Conservation (phyloP, 805 yeast species). For the Metschnikowia colocasiae region DNA sequence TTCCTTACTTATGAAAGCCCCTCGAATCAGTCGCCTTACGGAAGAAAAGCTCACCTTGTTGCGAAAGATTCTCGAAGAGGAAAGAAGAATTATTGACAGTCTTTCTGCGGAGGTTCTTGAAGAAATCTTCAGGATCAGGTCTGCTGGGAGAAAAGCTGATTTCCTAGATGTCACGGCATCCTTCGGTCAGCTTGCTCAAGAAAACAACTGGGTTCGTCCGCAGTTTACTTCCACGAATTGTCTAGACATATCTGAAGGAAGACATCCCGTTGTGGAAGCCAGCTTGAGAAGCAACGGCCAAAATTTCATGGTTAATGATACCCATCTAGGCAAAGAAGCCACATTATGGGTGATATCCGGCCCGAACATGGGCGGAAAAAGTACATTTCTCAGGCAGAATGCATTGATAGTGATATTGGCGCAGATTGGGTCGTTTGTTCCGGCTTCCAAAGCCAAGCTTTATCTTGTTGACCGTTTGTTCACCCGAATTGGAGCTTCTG, state of each 20-base stretch:
- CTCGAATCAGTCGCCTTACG: constrained; percentile 50
- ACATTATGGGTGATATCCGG: constrained; percentile 24
- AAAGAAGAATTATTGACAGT: constrained; percentile 46
- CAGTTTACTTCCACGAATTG: constrained; percentile 45
- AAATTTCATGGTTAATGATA: constrained; percentile 46
- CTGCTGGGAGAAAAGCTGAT: constrained; percentile 51
- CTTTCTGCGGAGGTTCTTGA: constrained; percentile 47
- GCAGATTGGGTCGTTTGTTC: constrained; percentile 55
- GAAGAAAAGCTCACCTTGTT: constrained; percentile 47
- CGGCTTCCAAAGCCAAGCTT: constrained; percentile 44
- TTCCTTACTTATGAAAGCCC: constrained; percentile 43
- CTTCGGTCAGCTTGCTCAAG: constrained; percentile 69
- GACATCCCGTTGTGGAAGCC: constrained; percentile 82
- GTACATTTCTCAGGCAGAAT: constrained; percentile 46
- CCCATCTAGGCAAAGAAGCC: constrained; percentile 22
- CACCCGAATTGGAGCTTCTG: constrained; percentile 43
- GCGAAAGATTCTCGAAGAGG: constrained; percentile 52
- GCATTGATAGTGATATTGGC: constrained; percentile 48
- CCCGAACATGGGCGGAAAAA: constrained; percentile 54
- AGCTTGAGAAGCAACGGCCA: constrained; percentile 31
- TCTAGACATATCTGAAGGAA: constrained; percentile 49
- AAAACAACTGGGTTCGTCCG: constrained; percentile 66
- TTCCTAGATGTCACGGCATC: constrained; percentile 69
- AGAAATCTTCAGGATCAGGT: constrained; percentile 45
- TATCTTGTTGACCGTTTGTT: constrained; percentile 47